These are phyloP conservation scores for Megacollybia marginata DNA, from an alignment of 768 basidiomycete species.

Conservation along the genomic window DNA sequence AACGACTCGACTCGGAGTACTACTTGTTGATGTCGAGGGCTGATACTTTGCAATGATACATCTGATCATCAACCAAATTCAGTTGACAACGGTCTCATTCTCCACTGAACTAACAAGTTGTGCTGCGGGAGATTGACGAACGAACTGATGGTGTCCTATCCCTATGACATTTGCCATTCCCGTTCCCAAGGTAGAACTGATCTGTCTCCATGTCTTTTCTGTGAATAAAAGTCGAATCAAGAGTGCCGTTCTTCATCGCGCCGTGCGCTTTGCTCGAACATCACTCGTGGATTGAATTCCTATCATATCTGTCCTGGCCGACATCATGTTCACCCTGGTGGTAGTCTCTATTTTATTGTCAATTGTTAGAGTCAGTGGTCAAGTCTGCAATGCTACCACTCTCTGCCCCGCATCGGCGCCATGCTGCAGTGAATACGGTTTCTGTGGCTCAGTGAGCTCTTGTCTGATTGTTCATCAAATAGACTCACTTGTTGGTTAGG, in stretches of 20 bases:
- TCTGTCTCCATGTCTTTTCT: no score
- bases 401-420: conserved; percentile 38
- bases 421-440: conserved; percentile 40
- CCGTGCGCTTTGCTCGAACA: background rate
- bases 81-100: no score
- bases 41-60: no score
- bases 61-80: no score
- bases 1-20: no score
- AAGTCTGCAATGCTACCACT: conserved; percentile 29
- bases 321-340: background rate
- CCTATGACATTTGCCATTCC: no score
- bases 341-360: background rate
- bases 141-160: no score
- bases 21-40: no score
- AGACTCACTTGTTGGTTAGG: conserved; percentile 51
- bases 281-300: background rate
- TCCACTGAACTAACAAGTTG: no score
- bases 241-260: background rate
- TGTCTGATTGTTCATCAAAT: background rate
- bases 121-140: no score
- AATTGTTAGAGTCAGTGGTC: background rate
- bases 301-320: background rate
- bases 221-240: no score
- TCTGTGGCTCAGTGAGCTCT: background rate
- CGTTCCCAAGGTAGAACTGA: no score